Evolutionary conservation across 2,329 filamentous ascomycete genomes (phyloP), one percentile per base, ranked within the genome.

Genomic region (Apiospora pterosperma): DNA sequence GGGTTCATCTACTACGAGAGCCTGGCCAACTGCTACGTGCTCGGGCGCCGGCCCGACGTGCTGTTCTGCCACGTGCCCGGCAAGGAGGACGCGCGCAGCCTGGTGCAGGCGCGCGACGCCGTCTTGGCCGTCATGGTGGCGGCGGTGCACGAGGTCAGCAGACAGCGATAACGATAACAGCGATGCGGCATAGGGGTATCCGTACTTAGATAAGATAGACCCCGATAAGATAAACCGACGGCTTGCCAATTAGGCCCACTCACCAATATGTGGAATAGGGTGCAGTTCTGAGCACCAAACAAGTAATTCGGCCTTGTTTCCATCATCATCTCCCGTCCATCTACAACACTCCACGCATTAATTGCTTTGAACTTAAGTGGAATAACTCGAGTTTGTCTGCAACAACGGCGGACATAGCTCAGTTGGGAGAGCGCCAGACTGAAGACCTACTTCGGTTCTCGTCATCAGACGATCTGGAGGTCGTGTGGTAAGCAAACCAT

Each of bases 1-100:
- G 62, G 62, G 16, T 64, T 64, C 58, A 36, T 64, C 62, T 60
- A 61, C 62, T 64, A 64, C 39, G 62, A 64, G 25, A 64, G 62
- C 38, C 55, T 64, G 4, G 62, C 62, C 36, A 61, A 61, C n/a
- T 44, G 62, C 28, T 64, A 64, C 31, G 62, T 48, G 4, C 41
- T 19, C 38, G 31, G 48, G 25, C 62, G 55, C 5, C 42, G 25
- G 55, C 25, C 38, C 5, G 48, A 64, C 39, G 62, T 64, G 19
- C 36, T 64, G n/a, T 64, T 64, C 62, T 64, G 62, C 25, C 62
- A 64, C 11, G 36, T 64, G 11, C 62, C 62, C n/a, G 62, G 62
- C 5, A 58, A 64, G 28, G 55, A 55, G 16, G 62, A 64, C 25
- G n/a, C 52, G 36, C n/a, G 14, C 16, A 64, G 28, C 28, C 16